Conservation (phyloP, 805 yeast species). For the Spathaspora girioi region DNA sequence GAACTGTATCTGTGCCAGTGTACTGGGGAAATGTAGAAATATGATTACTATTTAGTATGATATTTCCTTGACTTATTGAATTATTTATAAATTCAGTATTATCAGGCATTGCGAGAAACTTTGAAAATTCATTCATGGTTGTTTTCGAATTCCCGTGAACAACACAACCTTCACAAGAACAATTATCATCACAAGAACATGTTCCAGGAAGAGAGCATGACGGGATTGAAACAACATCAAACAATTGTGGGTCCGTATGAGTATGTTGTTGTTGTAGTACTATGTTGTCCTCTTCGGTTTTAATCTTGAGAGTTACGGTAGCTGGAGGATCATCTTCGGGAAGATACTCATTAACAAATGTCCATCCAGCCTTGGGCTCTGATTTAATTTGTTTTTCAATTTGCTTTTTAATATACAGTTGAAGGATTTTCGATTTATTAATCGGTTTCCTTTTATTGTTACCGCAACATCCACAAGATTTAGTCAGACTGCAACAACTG, state of each 20-base stretch:
- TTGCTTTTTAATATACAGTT: constrained; percentile 25
- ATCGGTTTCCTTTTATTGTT: constrained; percentile 21
- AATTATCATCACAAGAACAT: constrained; percentile 34
- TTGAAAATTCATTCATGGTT: constrained; percentile 4
- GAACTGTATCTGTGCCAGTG: neutral
- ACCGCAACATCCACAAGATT: constrained; percentile 26
- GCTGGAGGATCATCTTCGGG: neutral
- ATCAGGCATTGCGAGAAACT: neutral
- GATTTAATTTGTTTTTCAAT: constrained; percentile 12
- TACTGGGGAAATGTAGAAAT: neutral
- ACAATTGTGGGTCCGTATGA: neutral
- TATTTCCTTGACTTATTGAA: neutral
- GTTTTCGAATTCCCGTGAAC: constrained; percentile 24
- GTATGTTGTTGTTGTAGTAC: neutral
- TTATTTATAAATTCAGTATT: neutral
- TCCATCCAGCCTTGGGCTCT: neutral
- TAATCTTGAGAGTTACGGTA: neutral
- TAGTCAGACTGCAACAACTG: constrained; percentile 25
- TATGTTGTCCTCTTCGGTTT: neutral
- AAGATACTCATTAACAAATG: neutral
- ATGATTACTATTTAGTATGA: neutral
- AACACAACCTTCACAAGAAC: constrained; percentile 35
- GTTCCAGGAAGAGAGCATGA: constrained; percentile 34
- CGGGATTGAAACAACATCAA: constrained; percentile 25
- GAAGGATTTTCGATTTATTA: constrained; percentile 34